Evolutionary conservation across 2,329 filamentous ascomycete genomes (phyloP).

Genomic region (Septoria linicola): DNA sequence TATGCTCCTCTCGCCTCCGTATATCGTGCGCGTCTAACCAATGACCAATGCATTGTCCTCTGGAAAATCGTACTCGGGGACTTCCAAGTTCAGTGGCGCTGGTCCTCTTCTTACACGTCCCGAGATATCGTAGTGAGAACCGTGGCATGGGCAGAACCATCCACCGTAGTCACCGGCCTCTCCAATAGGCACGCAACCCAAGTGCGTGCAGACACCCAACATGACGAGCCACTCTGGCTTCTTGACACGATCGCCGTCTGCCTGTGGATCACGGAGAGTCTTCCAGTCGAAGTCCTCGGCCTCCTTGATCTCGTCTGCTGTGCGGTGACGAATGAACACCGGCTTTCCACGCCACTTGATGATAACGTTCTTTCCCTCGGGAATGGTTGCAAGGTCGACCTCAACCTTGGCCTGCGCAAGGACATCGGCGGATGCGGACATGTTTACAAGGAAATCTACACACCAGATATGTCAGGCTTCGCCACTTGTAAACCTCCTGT

Average conservation of each 20-base stretch:
- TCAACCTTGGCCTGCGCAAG: slow-evolving; percentile 99
- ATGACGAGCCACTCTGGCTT: slow-evolving; percentile 99
- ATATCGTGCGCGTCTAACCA: slow-evolving; percentile 66
- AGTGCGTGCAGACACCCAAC: slow-evolving; percentile 98
- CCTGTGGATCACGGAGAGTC: slow-evolving; percentile 83
- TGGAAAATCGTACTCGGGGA: slow-evolving; percentile 88
- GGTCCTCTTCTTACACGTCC: slow-evolving; percentile 97
- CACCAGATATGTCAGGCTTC: slow-evolving; percentile 19
- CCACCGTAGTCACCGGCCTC: slow-evolving; percentile 97
- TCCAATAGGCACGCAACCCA: slow-evolving; percentile 98
- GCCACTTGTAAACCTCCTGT: neutral
- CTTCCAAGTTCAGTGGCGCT: slow-evolving; percentile 94
- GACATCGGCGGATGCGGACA: slow-evolving; percentile 98
- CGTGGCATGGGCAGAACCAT: slow-evolving; percentile 99
- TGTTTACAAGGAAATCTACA: slow-evolving; percentile 98
- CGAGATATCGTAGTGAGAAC: slow-evolving; percentile 99
- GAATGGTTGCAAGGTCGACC: slow-evolving; percentile 86
- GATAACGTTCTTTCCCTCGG: slow-evolving; percentile 99
- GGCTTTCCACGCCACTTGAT: slow-evolving; percentile 99
- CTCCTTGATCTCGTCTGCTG: slow-evolving; percentile 86
- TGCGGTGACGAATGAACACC: slow-evolving; percentile 99
- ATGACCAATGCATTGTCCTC: slow-evolving; percentile 86
- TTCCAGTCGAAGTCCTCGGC: slow-evolving; percentile 85
- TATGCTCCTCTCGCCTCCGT: neutral
- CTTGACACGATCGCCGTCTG: slow-evolving; percentile 91